Percentiles rank a stretch among this genome's conserved stretches.
Conservation (phyloP, 345 rosid genomes). For the Corchorus olitorius region DNA sequence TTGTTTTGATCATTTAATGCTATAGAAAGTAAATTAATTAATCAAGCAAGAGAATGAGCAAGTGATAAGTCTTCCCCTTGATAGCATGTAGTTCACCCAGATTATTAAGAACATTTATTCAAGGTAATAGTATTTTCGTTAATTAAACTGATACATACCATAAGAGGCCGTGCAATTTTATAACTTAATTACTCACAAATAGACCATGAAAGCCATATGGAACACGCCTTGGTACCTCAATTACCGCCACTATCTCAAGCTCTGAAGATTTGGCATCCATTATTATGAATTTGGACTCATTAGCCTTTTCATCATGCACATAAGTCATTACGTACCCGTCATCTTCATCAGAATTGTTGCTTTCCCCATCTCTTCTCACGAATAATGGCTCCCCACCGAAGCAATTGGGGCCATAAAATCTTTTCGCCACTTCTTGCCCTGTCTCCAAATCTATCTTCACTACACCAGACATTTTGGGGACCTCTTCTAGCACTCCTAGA, state of each 20-base stretch:
- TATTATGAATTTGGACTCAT: slow-evolving; percentile 21
- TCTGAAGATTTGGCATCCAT: slow-evolving; percentile 31
- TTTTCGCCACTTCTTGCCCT: slow-evolving; percentile 20
- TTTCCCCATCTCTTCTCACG: slow-evolving; percentile 20
- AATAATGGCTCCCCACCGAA: slow-evolving; percentile 34
- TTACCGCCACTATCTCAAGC: slow-evolving; percentile 22
- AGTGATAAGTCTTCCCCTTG: too few species aligned
- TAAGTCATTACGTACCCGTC: slow-evolving; percentile 27
- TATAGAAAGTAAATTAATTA: too few species aligned
- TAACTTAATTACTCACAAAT: background rate
- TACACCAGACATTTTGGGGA: slow-evolving; percentile 26
- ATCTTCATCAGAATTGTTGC: slow-evolving; percentile 15
- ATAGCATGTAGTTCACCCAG: too few species aligned
- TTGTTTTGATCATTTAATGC: too few species aligned
- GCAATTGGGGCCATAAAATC: slow-evolving; percentile 24
- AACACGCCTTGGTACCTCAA: background rate
- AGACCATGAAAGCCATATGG: slow-evolving; percentile 15
- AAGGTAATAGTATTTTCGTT: too few species aligned
- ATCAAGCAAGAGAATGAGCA: too few species aligned
- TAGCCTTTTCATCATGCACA: slow-evolving; percentile 23
- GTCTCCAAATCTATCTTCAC: slow-evolving; percentile 29
- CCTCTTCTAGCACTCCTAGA: slow-evolving; percentile 10
- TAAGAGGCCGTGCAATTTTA: too few species aligned
- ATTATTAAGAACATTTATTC: too few species aligned
- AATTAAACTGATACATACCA: too few species aligned